Evolutionary conservation across 768 basidiomycete species (phyloP), one percentile per base, ranked within the genome.

Genomic region (Lactarius deliciosus): DNA sequence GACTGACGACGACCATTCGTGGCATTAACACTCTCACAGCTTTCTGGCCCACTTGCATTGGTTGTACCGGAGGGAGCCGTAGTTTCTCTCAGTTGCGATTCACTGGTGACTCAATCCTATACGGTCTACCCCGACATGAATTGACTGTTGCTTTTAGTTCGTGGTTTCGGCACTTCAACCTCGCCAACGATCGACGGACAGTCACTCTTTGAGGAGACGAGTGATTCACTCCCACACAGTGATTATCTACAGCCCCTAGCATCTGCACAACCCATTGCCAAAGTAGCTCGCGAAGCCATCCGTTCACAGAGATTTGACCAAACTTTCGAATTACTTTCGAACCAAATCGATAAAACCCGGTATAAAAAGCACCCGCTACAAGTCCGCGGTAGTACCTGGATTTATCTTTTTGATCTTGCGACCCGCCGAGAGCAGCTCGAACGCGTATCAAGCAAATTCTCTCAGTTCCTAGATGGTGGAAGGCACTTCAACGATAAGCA

Each of bases 371-470:
- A 32, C 16, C 50, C 65, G 25, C 20, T 25, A 7, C 70, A 66
- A 41, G 63, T 69, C 41, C 68, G 70, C 55, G 60, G 58, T 30
- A 66, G 60, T 40, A 43, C 60, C 41, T 71, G 70, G 70, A 53
- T 38, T 32, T 64, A 71, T 57, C 68, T 71, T 8, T 71, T 71
- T 45, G 60, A 67, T 30, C 68, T 69, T 22, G 70, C 70, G 20
- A 69, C 68, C 7, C 11, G 28, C 20, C 40, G 54, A 10, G 60
- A 65, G 41, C 62, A 71, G 43, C 68, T 71, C 20, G 20, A 59
- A 40, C 65, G 32, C 20, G 65, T 60, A 30, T 36, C 68, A 2
- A 50, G 30, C 22, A 57, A 60, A n/a, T 69, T 71, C 50, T 66
- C 59, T 28, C 60, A 64, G 16, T 71, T 65, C 45, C 43, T 45